Conservation (phyloP, 1,139 yeast species). For the Nakaseomyces delphensis region DNA sequence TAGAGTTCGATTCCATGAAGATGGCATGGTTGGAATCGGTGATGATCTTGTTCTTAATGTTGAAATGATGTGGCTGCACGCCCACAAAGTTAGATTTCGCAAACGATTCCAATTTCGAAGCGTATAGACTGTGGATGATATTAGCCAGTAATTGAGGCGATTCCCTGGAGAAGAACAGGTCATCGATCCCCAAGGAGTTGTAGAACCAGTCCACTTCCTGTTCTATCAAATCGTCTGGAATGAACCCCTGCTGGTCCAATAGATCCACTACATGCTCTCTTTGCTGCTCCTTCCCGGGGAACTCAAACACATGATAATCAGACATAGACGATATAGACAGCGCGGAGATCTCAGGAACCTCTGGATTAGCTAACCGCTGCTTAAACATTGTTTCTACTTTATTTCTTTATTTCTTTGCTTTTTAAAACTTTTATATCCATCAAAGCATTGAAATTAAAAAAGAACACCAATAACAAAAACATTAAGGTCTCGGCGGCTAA, state of each 20-base stretch:
- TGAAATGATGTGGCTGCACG: constrained; percentile 22
- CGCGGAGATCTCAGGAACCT: constrained; percentile 33
- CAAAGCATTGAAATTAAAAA: too few species aligned
- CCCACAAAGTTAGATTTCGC: constrained; percentile 41
- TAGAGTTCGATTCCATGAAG: constrained; percentile 58
- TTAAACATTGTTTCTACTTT: neutral
- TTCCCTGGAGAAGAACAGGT: constrained; percentile 83
- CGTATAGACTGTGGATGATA: constrained; percentile 72
- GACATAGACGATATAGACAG: constrained; percentile 36
- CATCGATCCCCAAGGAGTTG: constrained; percentile 80
- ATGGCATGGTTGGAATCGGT: constrained; percentile 75
- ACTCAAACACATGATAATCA: constrained; percentile 70
- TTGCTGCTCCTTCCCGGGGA: constrained; percentile 75
- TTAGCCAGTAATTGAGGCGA: constrained; percentile 73
- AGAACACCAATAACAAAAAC: neutral
- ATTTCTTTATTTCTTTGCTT: neutral
- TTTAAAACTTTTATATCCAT: too few species aligned
- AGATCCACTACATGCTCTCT: constrained; percentile 74
- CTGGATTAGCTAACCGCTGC: neutral
- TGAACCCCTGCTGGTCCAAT: constrained; percentile 75
- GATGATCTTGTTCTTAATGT: constrained; percentile 25
- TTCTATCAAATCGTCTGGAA: constrained; percentile 81
- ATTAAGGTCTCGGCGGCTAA: neutral
- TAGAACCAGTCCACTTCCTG: constrained; percentile 87
- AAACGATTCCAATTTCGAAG: constrained; percentile 87